A percentile compares a stretch with the other conserved stretches of the same genome.
phyloP scores from a whole-genome alignment of 140 eudicot species.

The Ambrosia hybrid region DNA sequence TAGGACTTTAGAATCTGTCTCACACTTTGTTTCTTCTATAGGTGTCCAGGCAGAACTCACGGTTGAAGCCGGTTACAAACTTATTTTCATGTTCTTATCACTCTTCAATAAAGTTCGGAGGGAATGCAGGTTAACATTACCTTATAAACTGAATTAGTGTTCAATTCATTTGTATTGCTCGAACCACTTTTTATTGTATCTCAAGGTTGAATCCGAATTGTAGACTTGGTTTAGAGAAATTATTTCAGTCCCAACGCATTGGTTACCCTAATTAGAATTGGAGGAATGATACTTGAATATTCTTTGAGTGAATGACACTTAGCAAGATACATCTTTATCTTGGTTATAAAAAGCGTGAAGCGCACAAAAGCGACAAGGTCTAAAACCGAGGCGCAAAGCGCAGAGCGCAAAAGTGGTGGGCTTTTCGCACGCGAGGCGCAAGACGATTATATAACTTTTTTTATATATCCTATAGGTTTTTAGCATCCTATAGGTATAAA shows the following conservation, averaged over 20 bases:
- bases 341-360: too few species aligned
- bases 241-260: too few species aligned
- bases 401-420: too few species aligned
- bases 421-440: too few species aligned
- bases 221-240: not conserved
- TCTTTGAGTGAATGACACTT: not conserved
- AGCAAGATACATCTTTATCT: not conserved
- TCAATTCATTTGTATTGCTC: not conserved
- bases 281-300: not conserved
- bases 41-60: constrained; percentile 26
- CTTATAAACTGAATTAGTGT: constrained; percentile 1
- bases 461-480: too few species aligned
- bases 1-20: not conserved
- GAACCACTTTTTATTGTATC: not conserved
- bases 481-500: too few species aligned
- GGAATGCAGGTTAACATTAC: constrained; percentile 23
- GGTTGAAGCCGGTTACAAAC: constrained; percentile 15
- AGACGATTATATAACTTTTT: too few species aligned
- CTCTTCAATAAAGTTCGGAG: constrained; percentile 18
- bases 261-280: not conserved
- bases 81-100: constrained; percentile 29
- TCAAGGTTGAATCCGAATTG: not conserved
- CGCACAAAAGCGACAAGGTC: too few species aligned
- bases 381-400: too few species aligned
- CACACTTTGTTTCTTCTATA: constrained; percentile 3